A percentile compares a stretch with the other conserved stretches of the same genome.
phyloP scores from a whole-genome alignment of 2,329 filamentous ascomycete species.

The Bipolaris zeicola region DNA sequence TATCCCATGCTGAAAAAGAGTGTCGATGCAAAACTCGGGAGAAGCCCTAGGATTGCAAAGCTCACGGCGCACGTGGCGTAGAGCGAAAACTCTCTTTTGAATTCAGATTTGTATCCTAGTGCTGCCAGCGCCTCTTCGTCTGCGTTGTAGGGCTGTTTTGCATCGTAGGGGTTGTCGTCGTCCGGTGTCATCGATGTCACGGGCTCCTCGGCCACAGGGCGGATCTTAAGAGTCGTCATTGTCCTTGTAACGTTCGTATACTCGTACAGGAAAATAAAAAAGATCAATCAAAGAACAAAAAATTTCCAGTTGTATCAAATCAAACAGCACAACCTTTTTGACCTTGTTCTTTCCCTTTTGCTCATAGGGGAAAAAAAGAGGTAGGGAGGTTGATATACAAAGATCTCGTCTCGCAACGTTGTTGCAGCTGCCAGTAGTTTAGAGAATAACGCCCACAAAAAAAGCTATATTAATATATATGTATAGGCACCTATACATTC shows the following conservation, averaged over 20 bases:
- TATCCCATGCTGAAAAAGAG: constrained; percentile 70
- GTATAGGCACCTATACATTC: too few relatives aligned
- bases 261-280: not conserved
- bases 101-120: constrained; percentile 67
- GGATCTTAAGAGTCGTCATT: not conserved
- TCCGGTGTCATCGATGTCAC: constrained; percentile 59
- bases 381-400: too few relatives aligned
- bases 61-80: constrained; percentile 78
- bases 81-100: constrained; percentile 72
- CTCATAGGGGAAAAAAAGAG: too few relatives aligned
- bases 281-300: not conserved
- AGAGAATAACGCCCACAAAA: too few relatives aligned
- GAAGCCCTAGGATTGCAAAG: constrained; percentile 72
- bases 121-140: constrained; percentile 68
- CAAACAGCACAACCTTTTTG: not conserved
- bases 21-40: constrained; percentile 74
- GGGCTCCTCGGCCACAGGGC: constrained; percentile 54
- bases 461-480: too few relatives aligned
- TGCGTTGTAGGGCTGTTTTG: constrained; percentile 52
- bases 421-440: too few relatives aligned
- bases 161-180: constrained; percentile 57
- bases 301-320: not conserved
- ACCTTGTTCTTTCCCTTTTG: not conserved
- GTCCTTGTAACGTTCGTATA: not conserved
- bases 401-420: too few relatives aligned